phyloP scores from a whole-genome alignment of 169 alveolate species.

The Plasmodium ovale region DNA sequence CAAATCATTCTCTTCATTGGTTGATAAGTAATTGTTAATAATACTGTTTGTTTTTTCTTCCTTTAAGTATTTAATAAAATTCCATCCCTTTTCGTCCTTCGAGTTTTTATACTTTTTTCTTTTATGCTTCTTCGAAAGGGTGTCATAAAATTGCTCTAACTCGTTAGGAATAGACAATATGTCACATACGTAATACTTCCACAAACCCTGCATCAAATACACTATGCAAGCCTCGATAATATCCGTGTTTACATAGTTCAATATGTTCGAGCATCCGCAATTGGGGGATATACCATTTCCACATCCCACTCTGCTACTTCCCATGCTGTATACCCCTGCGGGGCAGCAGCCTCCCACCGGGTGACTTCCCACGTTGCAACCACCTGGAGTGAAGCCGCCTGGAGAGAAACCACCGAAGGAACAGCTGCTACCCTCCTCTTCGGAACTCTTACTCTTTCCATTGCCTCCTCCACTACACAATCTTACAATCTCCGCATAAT shows the following conservation, averaged over 20 bases:
- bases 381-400: too few species aligned
- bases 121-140: conserved; percentile 34
- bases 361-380: too few species aligned
- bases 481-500: conserved; percentile 30
- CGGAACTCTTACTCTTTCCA: not conserved
- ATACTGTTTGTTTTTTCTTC: conserved; percentile 39
- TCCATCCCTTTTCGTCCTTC: conserved; percentile 48
- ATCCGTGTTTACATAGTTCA: conserved; percentile 52
- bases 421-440: too few species aligned
- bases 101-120: conserved; percentile 62
- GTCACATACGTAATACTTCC: conserved; percentile 57
- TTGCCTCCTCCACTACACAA: not conserved
- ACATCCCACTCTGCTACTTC: not conserved
- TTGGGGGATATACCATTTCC: not conserved
- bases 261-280: conserved; percentile 44
- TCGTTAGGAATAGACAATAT: conserved; percentile 54
- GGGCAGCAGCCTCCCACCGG: too few species aligned
- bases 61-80: conserved; percentile 52
- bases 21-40: conserved; percentile 26
- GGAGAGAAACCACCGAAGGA: too few species aligned
- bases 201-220: conserved; percentile 28
- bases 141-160: conserved; percentile 71
- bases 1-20: not conserved
- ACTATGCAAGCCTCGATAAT: conserved; percentile 50
- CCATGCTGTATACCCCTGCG: too few species aligned